phyloP scores from a whole-genome alignment of 176 grass and related monocot genomes.

The Aegilops sharonensis region DNA sequence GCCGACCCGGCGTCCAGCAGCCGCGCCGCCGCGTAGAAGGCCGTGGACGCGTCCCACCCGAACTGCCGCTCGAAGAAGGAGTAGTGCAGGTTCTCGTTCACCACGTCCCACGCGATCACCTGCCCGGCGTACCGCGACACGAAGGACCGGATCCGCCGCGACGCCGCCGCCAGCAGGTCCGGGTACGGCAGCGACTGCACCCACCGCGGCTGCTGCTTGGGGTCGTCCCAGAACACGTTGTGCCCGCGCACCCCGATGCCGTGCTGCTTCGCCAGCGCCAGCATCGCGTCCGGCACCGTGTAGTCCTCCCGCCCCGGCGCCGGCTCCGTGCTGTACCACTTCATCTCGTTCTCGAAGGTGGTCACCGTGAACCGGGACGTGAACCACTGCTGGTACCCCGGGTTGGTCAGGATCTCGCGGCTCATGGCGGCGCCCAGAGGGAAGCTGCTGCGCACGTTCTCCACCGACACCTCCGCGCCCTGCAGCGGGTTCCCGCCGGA shows the following conservation, averaged over 20 bases:
- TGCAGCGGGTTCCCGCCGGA: constrained; percentile 35
- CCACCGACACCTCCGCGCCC: constrained; percentile 46
- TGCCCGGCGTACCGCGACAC: constrained; percentile 46
- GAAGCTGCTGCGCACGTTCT: constrained; percentile 39
- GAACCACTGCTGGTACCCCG: constrained; percentile 58
- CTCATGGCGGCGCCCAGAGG: constrained; percentile 64
- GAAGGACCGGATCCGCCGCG: constrained; percentile 30
- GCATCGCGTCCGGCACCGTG: constrained; percentile 52
- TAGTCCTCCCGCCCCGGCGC: constrained; percentile 44
- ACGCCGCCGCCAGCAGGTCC: constrained; percentile 28
- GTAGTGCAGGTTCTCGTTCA: constrained; percentile 78
- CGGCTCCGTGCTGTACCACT: constrained; percentile 64
- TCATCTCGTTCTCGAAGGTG: constrained; percentile 91
- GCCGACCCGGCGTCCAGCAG: constrained; percentile 49
- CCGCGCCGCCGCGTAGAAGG: constrained; percentile 56
- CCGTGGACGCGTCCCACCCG: constrained; percentile 52
- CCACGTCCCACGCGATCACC: constrained; percentile 75
- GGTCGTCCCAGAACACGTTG: constrained; percentile 75
- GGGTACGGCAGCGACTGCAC: not conserved
- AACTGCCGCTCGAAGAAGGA: constrained; percentile 60
- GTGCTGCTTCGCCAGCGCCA: constrained; percentile 37
- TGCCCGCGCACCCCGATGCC: constrained; percentile 46
- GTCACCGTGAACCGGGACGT: constrained; percentile 57
- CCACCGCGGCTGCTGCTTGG: constrained; percentile 26
- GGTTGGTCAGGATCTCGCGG: constrained; percentile 46